Conservation (phyloP, 2,329 filamentous ascomycete genomes). For the Exophiala lecanii-corni region DNA sequence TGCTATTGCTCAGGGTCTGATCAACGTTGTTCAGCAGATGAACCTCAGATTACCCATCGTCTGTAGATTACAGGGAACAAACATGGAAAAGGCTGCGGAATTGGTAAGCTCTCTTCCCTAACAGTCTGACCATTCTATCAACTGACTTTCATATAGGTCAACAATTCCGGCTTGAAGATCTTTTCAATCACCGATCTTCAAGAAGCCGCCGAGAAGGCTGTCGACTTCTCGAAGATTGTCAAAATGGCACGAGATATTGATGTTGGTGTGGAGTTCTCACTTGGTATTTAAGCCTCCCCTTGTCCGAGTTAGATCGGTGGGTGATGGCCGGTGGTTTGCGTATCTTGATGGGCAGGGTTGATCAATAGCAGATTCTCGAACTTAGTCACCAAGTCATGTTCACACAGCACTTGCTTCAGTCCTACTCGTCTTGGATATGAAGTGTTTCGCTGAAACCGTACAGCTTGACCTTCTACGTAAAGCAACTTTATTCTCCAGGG, state of each 20-base stretch:
- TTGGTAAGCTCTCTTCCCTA: slow-evolving; percentile 48
- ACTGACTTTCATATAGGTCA: slow-evolving; percentile 56
- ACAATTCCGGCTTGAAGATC: slow-evolving; percentile 98
- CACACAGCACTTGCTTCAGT: too few species aligned
- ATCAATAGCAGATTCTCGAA: slow-evolving; percentile 3
- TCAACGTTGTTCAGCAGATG: slow-evolving; percentile 90
- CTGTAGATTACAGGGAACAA: slow-evolving; percentile 94
- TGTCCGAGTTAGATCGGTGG: not conserved
- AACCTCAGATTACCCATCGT: slow-evolving; percentile 96
- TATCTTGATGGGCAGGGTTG: not conserved
- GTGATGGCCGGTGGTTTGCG: not conserved
- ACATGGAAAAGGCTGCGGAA: slow-evolving; percentile 91
- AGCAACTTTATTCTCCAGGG: too few species aligned
- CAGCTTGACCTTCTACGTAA: too few species aligned
- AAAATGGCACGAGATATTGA: slow-evolving; percentile 98
- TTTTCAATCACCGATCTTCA: slow-evolving; percentile 99
- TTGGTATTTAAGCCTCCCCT: slow-evolving; percentile 67
- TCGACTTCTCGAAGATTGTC: slow-evolving; percentile 98
- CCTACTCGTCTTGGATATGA: too few species aligned
- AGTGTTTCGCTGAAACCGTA: too few species aligned
- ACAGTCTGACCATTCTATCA: slow-evolving; percentile 6
- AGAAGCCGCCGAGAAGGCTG: slow-evolving; percentile 93
- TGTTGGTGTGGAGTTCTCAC: slow-evolving; percentile 89
- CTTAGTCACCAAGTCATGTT: not conserved
- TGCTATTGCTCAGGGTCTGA: slow-evolving; percentile 91